phyloP scores from a whole-genome alignment of 306 rosid genomes.

The Gillenia trifoliata region DNA sequence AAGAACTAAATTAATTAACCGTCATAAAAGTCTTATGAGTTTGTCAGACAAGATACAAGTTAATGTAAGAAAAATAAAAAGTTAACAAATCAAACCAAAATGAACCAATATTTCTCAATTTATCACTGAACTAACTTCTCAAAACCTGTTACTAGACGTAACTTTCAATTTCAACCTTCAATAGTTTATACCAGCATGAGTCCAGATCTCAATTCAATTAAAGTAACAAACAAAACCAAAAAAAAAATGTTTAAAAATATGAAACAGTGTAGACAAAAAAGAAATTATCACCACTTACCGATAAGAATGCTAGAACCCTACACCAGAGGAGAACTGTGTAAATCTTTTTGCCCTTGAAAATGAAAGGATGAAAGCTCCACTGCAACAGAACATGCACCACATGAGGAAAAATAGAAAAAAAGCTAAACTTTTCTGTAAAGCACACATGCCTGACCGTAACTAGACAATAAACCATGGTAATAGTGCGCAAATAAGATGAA shows the following conservation, averaged over 20 bases:
- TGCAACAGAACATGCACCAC: conserved; percentile 44
- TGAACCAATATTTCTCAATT: neutral
- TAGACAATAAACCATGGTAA: neutral
- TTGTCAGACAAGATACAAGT: neutral
- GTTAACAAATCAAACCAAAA: neutral
- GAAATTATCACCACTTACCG: conserved; percentile 53
- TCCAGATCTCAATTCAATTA: neutral
- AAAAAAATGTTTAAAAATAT: neutral
- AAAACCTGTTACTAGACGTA: neutral
- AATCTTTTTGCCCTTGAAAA: conserved; percentile 86
- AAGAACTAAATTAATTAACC: neutral
- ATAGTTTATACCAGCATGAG: neutral
- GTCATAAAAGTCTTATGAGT: neutral
- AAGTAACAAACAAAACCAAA: neutral
- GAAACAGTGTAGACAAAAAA: neutral
- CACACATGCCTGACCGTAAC: neutral
- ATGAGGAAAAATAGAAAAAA: conserved; percentile 7
- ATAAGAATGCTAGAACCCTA: conserved; percentile 92
- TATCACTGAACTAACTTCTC: neutral
- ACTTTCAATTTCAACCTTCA: neutral
- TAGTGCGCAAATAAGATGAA: neutral
- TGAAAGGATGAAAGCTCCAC: conserved; percentile 98
- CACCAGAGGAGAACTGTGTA: conserved; percentile 95
- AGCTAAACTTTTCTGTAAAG: neutral
- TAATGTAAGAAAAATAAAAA: neutral